A percentile compares a stretch with the other conserved stretches of the same genome.
Conservation (phyloP, 139 green algal species). For the Chlorella sp. region DNA sequence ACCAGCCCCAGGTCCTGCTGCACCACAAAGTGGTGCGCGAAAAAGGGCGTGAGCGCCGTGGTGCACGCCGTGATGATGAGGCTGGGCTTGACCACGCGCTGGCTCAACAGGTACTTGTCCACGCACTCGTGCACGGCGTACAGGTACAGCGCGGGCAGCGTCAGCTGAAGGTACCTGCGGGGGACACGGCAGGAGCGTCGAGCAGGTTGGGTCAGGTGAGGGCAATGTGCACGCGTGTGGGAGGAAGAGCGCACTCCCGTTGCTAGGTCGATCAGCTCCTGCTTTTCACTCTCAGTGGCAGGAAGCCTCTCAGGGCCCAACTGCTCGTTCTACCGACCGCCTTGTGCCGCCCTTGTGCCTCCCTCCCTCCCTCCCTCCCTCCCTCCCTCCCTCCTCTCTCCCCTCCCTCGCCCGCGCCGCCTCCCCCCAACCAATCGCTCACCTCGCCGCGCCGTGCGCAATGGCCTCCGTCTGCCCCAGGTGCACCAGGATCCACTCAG, state of each 20-base stretch:
- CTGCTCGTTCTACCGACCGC: too few species aligned
- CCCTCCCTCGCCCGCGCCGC: too few species aligned
- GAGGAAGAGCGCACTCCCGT: too few species aligned
- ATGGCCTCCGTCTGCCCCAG: slow-evolving; percentile 21
- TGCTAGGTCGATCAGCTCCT: too few species aligned
- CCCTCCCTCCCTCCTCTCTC: too few species aligned
- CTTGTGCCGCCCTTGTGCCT: too few species aligned
- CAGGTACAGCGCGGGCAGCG: slow-evolving; percentile 21
- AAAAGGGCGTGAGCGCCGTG: slow-evolving; percentile 14
- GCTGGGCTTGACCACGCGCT: slow-evolving; percentile 12
- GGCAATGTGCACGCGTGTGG: too few species aligned
- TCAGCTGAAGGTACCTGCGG: slow-evolving; percentile 28
- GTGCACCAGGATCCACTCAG: slow-evolving; percentile 13
- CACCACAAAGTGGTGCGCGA: slow-evolving; percentile 11
- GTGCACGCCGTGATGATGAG: slow-evolving; percentile 15
- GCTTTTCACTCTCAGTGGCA: too few species aligned
- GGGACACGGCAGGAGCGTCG: not conserved
- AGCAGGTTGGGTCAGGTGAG: too few species aligned
- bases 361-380: too few species aligned
- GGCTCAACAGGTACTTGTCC: slow-evolving; percentile 23
- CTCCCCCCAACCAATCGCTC: too few species aligned
- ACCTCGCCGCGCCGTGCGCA: slow-evolving; percentile 19
- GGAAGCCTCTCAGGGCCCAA: too few species aligned
- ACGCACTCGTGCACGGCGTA: slow-evolving; percentile 25
- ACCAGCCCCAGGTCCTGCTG: slow-evolving; percentile 19